Percentiles rank a stretch among this genome's conserved stretches.
Conservation (phyloP, 768 basidiomycete species). For the Russula emetica region DNA sequence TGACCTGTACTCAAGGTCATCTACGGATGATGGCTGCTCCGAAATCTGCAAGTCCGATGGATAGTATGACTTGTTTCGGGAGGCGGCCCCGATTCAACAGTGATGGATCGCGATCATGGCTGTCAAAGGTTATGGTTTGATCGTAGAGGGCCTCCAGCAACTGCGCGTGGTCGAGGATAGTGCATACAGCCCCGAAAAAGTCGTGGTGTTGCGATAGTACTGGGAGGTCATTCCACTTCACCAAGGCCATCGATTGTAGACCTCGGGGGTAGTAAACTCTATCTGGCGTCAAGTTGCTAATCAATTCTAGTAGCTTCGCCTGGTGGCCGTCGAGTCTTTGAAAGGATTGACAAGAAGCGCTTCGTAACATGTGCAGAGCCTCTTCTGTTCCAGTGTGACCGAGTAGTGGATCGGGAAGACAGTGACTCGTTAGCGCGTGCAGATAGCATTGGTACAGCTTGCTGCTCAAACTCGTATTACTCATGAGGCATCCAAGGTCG, state of each 20-base stretch:
- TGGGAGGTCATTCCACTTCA: slow-evolving; percentile 16
- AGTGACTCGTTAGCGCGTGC: slow-evolving; percentile 45
- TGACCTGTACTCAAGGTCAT: slow-evolving; percentile 6
- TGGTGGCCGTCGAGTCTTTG: slow-evolving; percentile 31
- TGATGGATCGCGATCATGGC: not conserved
- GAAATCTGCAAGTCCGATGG: not conserved
- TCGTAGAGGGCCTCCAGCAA: slow-evolving; percentile 8
- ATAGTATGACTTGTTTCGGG: slow-evolving; percentile 6
- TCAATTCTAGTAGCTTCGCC: slow-evolving; percentile 3
- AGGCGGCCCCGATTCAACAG: slow-evolving; percentile 7
- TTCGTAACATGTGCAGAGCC: slow-evolving; percentile 39
- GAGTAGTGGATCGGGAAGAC: slow-evolving; percentile 43
- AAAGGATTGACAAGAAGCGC: slow-evolving; percentile 41
- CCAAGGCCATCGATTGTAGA: slow-evolving; percentile 5
- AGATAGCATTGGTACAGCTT: slow-evolving; percentile 41
- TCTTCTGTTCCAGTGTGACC: slow-evolving; percentile 43
- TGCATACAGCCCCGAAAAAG: not conserved
- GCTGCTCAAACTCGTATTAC: slow-evolving; percentile 32
- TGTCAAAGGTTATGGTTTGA: not conserved
- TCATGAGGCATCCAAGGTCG: slow-evolving; percentile 33
- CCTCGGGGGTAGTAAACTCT: slow-evolving; percentile 14
- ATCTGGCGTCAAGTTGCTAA: not conserved
- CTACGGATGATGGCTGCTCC: not conserved
- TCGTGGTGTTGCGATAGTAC: slow-evolving; percentile 12
- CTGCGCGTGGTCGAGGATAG: slow-evolving; percentile 11